phyloP scores from a whole-genome alignment of 1,139 yeast genomes.

The Yamadazyma atlantica region DNA sequence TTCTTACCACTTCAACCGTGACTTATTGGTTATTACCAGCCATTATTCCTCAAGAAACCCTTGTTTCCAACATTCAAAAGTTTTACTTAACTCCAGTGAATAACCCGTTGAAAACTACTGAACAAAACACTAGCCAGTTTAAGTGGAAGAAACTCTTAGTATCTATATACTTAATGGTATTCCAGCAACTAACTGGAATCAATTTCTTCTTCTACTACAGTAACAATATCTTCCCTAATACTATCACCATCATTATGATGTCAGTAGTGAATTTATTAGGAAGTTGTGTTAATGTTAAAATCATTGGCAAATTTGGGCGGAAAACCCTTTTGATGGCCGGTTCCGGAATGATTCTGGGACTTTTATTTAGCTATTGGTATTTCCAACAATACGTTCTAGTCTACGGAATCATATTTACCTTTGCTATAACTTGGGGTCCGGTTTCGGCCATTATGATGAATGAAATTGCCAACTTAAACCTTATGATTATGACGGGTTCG shows the following conservation, averaged over 20 bases:
- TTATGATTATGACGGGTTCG: slow-evolving; percentile 22
- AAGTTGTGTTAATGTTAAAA: slow-evolving; percentile 7
- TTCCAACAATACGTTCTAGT: slow-evolving; percentile 13
- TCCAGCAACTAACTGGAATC: slow-evolving; percentile 37
- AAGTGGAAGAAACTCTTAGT: slow-evolving; percentile 10
- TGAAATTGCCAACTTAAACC: slow-evolving; percentile 22
- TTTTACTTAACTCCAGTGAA: slow-evolving; percentile 6
- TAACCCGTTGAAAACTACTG: no score
- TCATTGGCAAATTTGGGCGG: slow-evolving; percentile 8
- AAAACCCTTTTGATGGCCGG: slow-evolving; percentile 10
- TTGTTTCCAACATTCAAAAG: slow-evolving; percentile 2
- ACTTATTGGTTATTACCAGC: slow-evolving; percentile 8
- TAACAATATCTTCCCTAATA: slow-evolving; percentile 18
- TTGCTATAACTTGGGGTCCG: slow-evolving; percentile 38
- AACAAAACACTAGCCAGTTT: background rate
- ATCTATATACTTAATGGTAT: slow-evolving; percentile 24
- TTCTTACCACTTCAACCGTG: slow-evolving; percentile 5
- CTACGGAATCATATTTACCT: slow-evolving; percentile 19
- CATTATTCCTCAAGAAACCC: slow-evolving; percentile 7
- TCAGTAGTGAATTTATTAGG: slow-evolving; percentile 14
- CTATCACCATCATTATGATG: slow-evolving; percentile 7
- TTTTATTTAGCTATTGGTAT: slow-evolving; percentile 7
- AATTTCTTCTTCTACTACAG: slow-evolving; percentile 36
- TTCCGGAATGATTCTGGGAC: slow-evolving; percentile 3
- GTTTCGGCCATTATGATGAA: slow-evolving; percentile 27